phyloP scores from a whole-genome alignment of 2,329 filamentous ascomycete genomes.

The Verticillium dahliae region DNA sequence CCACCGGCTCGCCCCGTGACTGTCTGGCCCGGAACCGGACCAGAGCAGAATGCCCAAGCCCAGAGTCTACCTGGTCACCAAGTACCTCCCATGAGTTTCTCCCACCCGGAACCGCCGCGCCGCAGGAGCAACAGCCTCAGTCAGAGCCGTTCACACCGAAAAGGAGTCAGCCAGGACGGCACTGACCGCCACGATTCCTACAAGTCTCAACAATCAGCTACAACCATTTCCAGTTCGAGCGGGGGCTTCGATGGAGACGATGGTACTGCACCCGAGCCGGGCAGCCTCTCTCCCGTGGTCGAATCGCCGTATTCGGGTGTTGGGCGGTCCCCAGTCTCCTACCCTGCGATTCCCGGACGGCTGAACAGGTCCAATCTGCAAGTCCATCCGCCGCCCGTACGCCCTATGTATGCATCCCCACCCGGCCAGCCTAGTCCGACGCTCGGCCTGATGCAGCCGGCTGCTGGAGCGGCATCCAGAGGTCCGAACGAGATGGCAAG shows the following conservation, averaged over 20 bases:
- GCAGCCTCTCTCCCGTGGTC: slow-evolving; percentile 39
- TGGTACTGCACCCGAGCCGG: slow-evolving; percentile 16
- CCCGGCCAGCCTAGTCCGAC: slow-evolving; percentile 36
- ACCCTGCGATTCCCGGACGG: slow-evolving; percentile 21
- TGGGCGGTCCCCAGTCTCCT: slow-evolving; percentile 23
- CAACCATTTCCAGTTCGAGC: slow-evolving; percentile 28
- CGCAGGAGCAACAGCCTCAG: slow-evolving; percentile 11
- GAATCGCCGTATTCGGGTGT: slow-evolving; percentile 33
- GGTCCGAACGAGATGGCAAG: slow-evolving; percentile 10
- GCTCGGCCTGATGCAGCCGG: slow-evolving; percentile 24
- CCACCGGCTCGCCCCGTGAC: background rate
- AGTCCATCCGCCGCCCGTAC: slow-evolving; percentile 23
- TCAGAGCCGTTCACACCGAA: slow-evolving; percentile 2
- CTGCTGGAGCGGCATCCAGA: slow-evolving; percentile 8
- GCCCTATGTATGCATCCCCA: slow-evolving; percentile 24
- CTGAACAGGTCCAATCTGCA: slow-evolving; percentile 17
- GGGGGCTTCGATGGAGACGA: slow-evolving; percentile 7
- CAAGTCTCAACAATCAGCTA: slow-evolving; percentile 20
- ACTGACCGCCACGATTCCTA: slow-evolving; percentile 11
- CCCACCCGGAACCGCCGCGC: slow-evolving; percentile 10
- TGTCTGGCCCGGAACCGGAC: background rate
- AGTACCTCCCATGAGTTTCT: slow-evolving; percentile 14
- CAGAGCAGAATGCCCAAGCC: background rate
- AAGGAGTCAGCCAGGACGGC: slow-evolving; percentile 4
- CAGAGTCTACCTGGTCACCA: slow-evolving; percentile 9